These are phyloP conservation scores for Trichoderma citrinoviride DNA, from an alignment of 2,329 filamentous ascomycete genomes.

Conservation along the genomic window DNA sequence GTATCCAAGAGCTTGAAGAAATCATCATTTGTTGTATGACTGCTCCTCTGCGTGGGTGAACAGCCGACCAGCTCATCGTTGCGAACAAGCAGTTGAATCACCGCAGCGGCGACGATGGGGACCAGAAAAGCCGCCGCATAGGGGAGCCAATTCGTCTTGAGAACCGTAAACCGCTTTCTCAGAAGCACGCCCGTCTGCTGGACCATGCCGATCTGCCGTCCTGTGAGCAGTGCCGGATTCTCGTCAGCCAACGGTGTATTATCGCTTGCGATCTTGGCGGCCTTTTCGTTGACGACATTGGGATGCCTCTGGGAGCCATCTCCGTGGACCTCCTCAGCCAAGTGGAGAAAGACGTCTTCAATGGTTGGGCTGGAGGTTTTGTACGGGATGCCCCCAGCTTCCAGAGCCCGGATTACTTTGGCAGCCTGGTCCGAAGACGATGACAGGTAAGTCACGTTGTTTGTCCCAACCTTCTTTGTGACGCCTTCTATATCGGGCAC, in stretches of 20 bases:
- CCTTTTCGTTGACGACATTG: constrained; percentile 12
- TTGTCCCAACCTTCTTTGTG: constrained; percentile 55
- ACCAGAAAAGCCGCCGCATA: constrained; percentile 70
- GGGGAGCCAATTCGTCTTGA: constrained; percentile 57
- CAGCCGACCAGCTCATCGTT: constrained; percentile 51
- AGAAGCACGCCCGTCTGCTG: constrained; percentile 63
- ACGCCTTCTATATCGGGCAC: constrained; percentile 52
- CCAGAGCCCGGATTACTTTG: constrained; percentile 63
- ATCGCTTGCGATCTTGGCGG: neutral
- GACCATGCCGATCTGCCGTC: constrained; percentile 55
- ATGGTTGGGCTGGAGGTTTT: constrained; percentile 69
- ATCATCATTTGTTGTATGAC: constrained; percentile 18
- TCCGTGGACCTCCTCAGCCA: constrained; percentile 48
- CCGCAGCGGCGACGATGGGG: constrained; percentile 69
- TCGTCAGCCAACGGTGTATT: neutral
- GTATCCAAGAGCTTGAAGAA: constrained; percentile 27
- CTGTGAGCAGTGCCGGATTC: constrained; percentile 44
- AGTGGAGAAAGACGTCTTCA: constrained; percentile 70
- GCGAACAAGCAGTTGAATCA: constrained; percentile 70
- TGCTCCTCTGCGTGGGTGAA: constrained; percentile 29
- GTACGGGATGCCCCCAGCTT: constrained; percentile 61
- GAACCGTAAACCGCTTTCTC: constrained; percentile 62
- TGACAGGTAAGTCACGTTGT: constrained; percentile 68
- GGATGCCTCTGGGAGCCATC: constrained; percentile 1
- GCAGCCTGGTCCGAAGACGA: constrained; percentile 66